Evolutionary conservation across 2,329 filamentous ascomycete genomes (phyloP).

Genomic region (Alternaria solani): DNA sequence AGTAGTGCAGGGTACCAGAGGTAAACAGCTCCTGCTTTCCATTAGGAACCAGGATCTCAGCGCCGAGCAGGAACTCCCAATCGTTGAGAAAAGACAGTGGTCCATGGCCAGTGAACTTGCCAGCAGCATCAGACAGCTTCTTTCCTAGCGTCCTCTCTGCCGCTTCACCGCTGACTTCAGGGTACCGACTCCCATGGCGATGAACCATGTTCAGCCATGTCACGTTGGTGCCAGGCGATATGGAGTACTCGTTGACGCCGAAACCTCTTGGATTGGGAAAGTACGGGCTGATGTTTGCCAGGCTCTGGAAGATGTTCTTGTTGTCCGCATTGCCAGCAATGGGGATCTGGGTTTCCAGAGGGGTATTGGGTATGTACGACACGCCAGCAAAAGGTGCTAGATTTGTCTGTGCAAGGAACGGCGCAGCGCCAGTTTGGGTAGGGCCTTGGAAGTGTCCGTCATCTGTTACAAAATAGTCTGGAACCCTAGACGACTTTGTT

Average conservation of each 20-base stretch:
- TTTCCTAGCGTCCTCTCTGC: slow-evolving; percentile 63
- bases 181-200: slow-evolving; percentile 77
- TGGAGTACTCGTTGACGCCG: slow-evolving; percentile 74
- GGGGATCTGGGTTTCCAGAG: slow-evolving; percentile 74
- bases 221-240: slow-evolving; percentile 72
- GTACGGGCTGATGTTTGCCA: slow-evolving; percentile 75
- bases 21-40: slow-evolving; percentile 78
- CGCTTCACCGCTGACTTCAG: slow-evolving; percentile 65
- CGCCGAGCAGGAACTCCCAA: slow-evolving; percentile 74
- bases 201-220: slow-evolving; percentile 76
- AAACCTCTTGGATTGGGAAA: slow-evolving; percentile 73
- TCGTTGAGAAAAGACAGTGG: slow-evolving; percentile 70
- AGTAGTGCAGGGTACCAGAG: slow-evolving; percentile 74
- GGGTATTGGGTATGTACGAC: slow-evolving; percentile 72
- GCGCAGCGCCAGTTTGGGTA: slow-evolving; percentile 72
- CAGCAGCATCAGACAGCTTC: slow-evolving; percentile 64
- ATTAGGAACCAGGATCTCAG: slow-evolving; percentile 75
- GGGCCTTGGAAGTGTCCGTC: slow-evolving; percentile 59
- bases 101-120: slow-evolving; percentile 65
- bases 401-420: slow-evolving; percentile 76
- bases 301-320: slow-evolving; percentile 73
- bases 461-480: slow-evolving; percentile 47
- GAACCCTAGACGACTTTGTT: slow-evolving; percentile 31
- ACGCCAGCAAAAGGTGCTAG: slow-evolving; percentile 67
- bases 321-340: slow-evolving; percentile 67